Percentiles rank a stretch among this genome's conserved stretches.
Conservation (phyloP, 2,329 filamentous ascomycete species). For the Colletotrichum musicola region DNA sequence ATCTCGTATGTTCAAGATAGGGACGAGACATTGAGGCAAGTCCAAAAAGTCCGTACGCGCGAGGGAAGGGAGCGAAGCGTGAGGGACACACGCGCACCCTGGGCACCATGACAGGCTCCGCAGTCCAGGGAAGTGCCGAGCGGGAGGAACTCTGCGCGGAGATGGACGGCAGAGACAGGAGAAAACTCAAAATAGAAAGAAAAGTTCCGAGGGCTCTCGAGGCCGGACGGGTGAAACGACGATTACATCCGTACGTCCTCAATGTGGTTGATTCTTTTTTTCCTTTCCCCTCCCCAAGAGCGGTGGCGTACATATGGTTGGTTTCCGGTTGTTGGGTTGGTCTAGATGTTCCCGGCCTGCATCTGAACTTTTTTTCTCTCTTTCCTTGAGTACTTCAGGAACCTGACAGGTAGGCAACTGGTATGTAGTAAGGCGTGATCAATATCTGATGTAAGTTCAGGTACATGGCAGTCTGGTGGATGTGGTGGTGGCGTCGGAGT, state of each 20-base stretch:
- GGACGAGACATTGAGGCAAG: constrained; percentile 21
- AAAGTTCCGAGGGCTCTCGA: constrained; percentile 27
- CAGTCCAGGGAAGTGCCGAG: constrained; percentile 26
- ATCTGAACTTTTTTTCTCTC: not conserved
- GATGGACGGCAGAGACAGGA: constrained; percentile 25
- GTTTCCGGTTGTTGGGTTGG: constrained; percentile 1
- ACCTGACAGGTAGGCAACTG: too few species aligned
- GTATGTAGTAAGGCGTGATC: not conserved
- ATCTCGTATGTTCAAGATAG: constrained; percentile 3
- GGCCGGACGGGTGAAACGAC: constrained; percentile 2
- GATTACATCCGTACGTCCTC: not conserved
- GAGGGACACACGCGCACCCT: constrained; percentile 20
- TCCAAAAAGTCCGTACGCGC: not conserved
- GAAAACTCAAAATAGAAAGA: constrained; percentile 34
- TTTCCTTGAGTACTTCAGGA: not conserved
- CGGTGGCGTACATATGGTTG: not conserved
- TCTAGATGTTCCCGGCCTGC: not conserved
- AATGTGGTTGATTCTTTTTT: not conserved
- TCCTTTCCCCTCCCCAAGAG: too few species aligned
- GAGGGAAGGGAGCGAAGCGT: constrained; percentile 15
- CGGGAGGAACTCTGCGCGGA: constrained; percentile 13
- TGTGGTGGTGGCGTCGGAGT: not conserved
- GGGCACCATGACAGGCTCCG: constrained; percentile 13
- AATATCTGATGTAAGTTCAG: not conserved
- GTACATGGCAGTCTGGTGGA: not conserved